Percentiles rank a stretch among this genome's conserved stretches.
These are phyloP conservation scores for Termitomyces sp. DNA, from an alignment of 768 basidiomycete genomes.

Conservation along the genomic window DNA sequence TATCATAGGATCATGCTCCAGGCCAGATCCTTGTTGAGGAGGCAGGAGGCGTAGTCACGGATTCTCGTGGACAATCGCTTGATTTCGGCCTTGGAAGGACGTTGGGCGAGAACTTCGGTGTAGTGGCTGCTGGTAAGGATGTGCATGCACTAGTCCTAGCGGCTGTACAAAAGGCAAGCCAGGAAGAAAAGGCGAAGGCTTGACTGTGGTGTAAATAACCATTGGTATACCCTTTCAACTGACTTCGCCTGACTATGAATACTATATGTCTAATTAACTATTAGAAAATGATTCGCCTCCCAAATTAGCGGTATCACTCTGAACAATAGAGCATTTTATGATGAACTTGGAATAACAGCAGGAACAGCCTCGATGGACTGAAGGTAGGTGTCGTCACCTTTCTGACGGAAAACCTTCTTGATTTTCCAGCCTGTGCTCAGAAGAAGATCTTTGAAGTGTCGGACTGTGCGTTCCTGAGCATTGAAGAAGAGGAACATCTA, in stretches of 20 bases:
- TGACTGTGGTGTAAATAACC: background rate
- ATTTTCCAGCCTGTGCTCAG: slow-evolving; percentile 29
- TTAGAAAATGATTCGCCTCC: background rate
- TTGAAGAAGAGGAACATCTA: slow-evolving; percentile 38
- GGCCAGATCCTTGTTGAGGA: slow-evolving; percentile 83
- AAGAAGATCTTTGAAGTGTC: slow-evolving; percentile 24
- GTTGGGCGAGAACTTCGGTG: slow-evolving; percentile 80
- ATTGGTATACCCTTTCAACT: too few relatives aligned
- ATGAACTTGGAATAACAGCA: background rate
- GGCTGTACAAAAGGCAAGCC: slow-evolving; percentile 61
- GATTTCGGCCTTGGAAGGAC: slow-evolving; percentile 87
- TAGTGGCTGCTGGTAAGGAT: slow-evolving; percentile 76
- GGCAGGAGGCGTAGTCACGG: slow-evolving; percentile 84
- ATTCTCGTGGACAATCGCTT: slow-evolving; percentile 73
- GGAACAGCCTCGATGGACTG: background rate
- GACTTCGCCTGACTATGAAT: background rate
- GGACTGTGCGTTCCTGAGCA: slow-evolving; percentile 32
- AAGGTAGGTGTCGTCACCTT: background rate
- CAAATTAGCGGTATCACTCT: background rate
- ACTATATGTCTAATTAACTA: background rate
- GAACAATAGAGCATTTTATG: background rate
- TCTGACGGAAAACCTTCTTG: background rate
- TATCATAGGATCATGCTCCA: slow-evolving; percentile 78
- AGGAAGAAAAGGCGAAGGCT: slow-evolving; percentile 28
- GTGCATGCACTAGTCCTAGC: slow-evolving; percentile 65